A percentile compares a stretch with the other conserved stretches of the same genome.
phyloP scores from a whole-genome alignment of 176 grass and related monocot species.

The Zoysia pacifica region DNA sequence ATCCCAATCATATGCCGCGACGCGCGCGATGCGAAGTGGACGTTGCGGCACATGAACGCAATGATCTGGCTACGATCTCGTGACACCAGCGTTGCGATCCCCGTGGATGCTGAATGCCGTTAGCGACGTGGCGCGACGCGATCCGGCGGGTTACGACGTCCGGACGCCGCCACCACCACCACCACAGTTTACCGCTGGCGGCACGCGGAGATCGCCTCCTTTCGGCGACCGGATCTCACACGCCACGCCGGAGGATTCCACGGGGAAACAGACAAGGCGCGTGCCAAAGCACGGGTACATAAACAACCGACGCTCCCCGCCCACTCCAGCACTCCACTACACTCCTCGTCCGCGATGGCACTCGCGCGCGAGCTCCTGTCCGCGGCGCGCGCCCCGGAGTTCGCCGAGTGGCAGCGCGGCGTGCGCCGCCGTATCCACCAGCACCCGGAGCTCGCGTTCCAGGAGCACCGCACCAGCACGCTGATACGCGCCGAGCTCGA shows the following conservation, averaged over 20 bases:
- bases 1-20: not conserved
- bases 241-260: not conserved
- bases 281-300: not conserved
- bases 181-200: not conserved
- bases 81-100: not conserved
- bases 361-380: slow-evolving; percentile 45
- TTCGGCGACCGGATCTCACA: not conserved
- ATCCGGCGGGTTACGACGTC: not conserved
- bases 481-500: slow-evolving; percentile 73
- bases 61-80: not conserved
- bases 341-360: not conserved
- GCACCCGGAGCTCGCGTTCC: slow-evolving; percentile 80
- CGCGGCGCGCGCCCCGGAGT: slow-evolving; percentile 53
- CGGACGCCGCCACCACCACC: too few species aligned
- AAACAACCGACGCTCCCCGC: not conserved
- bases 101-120: not conserved
- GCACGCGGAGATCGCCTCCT: not conserved
- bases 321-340: not conserved
- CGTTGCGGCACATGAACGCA: not conserved
- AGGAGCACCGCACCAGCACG: slow-evolving; percentile 70
- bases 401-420: slow-evolving; percentile 57
- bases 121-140: not conserved
- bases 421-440: slow-evolving; percentile 65
- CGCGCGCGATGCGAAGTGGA: not conserved
- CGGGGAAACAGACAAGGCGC: not conserved